Evolutionary conservation across 1,284 basidiomycete genomes (phyloP).

Genomic region (Apiotrichum gracile): DNA sequence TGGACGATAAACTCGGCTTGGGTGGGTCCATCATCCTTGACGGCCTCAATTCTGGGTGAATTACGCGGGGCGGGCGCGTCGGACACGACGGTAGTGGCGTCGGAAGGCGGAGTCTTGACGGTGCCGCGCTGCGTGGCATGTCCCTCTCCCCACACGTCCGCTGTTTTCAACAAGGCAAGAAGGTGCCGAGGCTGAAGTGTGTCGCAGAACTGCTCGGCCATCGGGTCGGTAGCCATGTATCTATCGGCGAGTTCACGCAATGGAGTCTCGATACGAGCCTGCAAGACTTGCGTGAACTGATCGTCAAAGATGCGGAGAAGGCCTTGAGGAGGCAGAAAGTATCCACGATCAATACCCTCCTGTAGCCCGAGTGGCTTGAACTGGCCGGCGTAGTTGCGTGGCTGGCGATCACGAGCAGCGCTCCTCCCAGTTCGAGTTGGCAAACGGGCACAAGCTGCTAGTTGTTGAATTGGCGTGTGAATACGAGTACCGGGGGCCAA

Average conservation of each 20-base stretch:
- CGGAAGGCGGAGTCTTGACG: background rate
- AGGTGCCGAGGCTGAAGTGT: background rate
- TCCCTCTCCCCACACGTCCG: background rate
- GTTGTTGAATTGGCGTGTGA: constrained; percentile 1
- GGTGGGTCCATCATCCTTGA: background rate
- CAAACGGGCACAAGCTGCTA: background rate
- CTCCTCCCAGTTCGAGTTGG: no score
- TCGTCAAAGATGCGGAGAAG: constrained; percentile 8
- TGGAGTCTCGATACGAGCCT: background rate
- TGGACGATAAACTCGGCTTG: background rate
- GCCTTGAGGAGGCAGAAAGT: constrained; percentile 7
- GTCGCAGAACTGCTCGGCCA: background rate
- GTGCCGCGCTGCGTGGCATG: background rate
- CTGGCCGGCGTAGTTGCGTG: background rate
- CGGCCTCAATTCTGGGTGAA: constrained; percentile 14
- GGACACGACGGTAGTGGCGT: background rate
- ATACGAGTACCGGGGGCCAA: background rate
- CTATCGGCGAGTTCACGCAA: constrained; percentile 7
- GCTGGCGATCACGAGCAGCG: no score
- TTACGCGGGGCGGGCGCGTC: background rate
- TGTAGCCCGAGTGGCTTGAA: background rate
- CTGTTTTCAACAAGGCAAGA: background rate
- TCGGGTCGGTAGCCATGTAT: no score
- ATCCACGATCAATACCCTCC: background rate
- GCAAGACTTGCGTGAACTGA: background rate